Evolutionary conservation across 2,329 filamentous ascomycete species (phyloP).

Genomic region (Calonectria hawksworthii): DNA sequence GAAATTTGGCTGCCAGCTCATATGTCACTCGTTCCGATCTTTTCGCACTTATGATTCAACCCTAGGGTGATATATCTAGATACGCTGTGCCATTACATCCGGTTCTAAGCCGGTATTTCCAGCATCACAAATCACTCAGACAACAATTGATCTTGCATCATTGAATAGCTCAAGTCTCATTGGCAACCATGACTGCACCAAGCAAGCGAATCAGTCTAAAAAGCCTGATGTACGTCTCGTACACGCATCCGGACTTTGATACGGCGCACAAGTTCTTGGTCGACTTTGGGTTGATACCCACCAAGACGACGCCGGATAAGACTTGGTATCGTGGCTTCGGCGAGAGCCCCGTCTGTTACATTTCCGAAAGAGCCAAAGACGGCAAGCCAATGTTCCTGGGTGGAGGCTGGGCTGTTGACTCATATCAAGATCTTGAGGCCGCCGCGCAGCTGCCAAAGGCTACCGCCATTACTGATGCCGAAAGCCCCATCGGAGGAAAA

Average conservation of each 20-base stretch:
- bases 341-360: not conserved
- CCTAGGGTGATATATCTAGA: not conserved
- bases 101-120: not conserved
- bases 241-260: not conserved
- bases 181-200: not conserved
- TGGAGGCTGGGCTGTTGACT: not conserved
- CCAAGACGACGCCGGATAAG: not conserved
- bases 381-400: not conserved
- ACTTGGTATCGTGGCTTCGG: not conserved
- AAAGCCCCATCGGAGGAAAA: not conserved
- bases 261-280: not conserved
- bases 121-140: not conserved
- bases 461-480: not conserved
- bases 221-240: slow-evolving; percentile 11
- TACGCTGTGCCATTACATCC: too few relatives aligned
- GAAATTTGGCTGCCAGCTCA: not conserved
- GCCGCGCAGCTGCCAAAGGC: not conserved
- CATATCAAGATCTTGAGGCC: not conserved
- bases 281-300: not conserved
- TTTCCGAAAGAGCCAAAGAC: not conserved
- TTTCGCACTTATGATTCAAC: not conserved
- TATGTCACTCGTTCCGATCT: not conserved
- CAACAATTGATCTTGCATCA: not conserved
- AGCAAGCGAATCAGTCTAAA: slow-evolving; percentile 7
- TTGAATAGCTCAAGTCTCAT: not conserved